Evolutionary conservation across 2,329 filamentous ascomycete species (phyloP).

Genomic region (Claviceps citrina): DNA sequence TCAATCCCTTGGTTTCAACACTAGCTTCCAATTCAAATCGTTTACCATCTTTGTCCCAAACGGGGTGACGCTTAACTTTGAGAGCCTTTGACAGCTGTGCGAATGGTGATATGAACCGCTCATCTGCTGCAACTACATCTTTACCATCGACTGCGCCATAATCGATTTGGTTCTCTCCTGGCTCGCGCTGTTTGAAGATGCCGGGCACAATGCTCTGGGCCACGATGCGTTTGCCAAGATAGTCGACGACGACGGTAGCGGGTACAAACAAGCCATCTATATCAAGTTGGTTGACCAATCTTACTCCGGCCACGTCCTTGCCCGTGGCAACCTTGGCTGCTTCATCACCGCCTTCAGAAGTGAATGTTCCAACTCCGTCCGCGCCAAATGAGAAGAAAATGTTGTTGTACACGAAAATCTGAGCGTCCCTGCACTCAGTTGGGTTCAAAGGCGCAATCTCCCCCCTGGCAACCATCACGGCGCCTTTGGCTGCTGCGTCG

Average conservation of each 20-base stretch:
- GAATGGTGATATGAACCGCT: slow-evolving; percentile 71
- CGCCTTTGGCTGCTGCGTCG: slow-evolving; percentile 82
- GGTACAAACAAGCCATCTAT: slow-evolving; percentile 89
- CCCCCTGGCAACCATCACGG: slow-evolving; percentile 78
- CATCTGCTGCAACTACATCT: slow-evolving; percentile 81
- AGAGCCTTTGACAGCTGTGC: slow-evolving; percentile 81
- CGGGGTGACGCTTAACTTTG: slow-evolving; percentile 83
- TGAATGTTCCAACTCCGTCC: slow-evolving; percentile 93
- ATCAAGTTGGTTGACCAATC: slow-evolving; percentile 90
- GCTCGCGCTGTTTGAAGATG: slow-evolving; percentile 96
- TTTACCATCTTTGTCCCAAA: slow-evolving; percentile 94
- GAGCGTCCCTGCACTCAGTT: slow-evolving; percentile 78
- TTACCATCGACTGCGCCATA: slow-evolving; percentile 97
- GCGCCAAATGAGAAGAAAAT: slow-evolving; percentile 98
- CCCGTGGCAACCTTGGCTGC: slow-evolving; percentile 89
- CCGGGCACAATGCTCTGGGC: slow-evolving; percentile 96
- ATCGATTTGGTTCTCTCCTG: slow-evolving; percentile 96
- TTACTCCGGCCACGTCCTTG: slow-evolving; percentile 90
- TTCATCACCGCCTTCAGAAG: slow-evolving; percentile 89
- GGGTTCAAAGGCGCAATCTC: slow-evolving; percentile 91
- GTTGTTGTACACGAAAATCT: slow-evolving; percentile 99
- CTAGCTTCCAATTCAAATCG: slow-evolving; percentile 85
- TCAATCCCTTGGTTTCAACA: slow-evolving; percentile 93
- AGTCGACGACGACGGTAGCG: slow-evolving; percentile 91
- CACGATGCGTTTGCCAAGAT: slow-evolving; percentile 90